Conservation (phyloP, 495 filamentous ascomycete genomes). For the Staphylotrichum tortipilum region DNA sequence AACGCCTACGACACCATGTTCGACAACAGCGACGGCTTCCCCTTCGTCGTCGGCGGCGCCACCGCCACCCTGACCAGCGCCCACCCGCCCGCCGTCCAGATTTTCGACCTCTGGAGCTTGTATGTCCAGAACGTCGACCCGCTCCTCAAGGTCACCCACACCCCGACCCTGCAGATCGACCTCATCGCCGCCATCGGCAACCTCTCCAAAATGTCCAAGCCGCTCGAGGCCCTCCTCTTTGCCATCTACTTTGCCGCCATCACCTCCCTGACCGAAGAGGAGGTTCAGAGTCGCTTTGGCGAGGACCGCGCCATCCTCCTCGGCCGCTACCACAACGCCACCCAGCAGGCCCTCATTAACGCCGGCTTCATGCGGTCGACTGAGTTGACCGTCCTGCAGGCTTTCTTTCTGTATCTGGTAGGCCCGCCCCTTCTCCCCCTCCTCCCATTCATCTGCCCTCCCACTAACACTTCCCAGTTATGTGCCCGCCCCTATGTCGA, state of each 20-base stretch:
- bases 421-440: slow-evolving; percentile 6
- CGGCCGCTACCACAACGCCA: slow-evolving; percentile 38
- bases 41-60: slow-evolving; percentile 48
- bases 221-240: slow-evolving; percentile 49
- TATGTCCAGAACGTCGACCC: slow-evolving; percentile 64
- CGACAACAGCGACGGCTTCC: slow-evolving; percentile 45
- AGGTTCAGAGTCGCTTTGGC: slow-evolving; percentile 42
- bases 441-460: not conserved
- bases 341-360: slow-evolving; percentile 50
- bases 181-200: slow-evolving; percentile 44
- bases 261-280: slow-evolving; percentile 43
- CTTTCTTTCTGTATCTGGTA: slow-evolving; percentile 48
- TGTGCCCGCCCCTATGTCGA: slow-evolving; percentile 40
- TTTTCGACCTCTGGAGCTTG: slow-evolving; percentile 66
- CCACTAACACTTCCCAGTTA: slow-evolving; percentile 27
- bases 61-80: slow-evolving; percentile 40
- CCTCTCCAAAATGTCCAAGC: slow-evolving; percentile 38
- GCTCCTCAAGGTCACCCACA: slow-evolving; percentile 59
- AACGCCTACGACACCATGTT: slow-evolving; percentile 48
- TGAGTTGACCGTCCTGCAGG: slow-evolving; percentile 47
- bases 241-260: slow-evolving; percentile 47
- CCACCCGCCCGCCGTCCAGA: slow-evolving; percentile 61
- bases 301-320: slow-evolving; percentile 38
- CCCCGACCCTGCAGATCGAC: slow-evolving; percentile 48
- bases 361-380: slow-evolving; percentile 48